phyloP scores from a whole-genome alignment of 352 stramenopile species.

The Globisporangium ultimum region DNA sequence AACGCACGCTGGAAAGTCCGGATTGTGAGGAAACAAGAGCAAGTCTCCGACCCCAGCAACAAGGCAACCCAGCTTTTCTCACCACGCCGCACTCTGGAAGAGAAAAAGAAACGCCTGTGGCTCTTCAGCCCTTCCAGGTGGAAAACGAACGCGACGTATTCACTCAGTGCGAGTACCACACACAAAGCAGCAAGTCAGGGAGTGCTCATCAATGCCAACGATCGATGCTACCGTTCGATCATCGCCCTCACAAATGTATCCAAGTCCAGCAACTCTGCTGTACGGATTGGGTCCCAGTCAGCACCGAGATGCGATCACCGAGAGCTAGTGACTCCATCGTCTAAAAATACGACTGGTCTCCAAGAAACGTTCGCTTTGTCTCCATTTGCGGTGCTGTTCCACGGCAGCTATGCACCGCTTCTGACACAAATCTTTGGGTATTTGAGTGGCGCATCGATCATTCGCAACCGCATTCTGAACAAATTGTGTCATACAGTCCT shows the following conservation, averaged over 20 bases:
- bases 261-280: no score
- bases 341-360: no score
- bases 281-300: background rate
- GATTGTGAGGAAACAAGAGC: slow-evolving; percentile 9
- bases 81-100: slow-evolving; percentile 1
- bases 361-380: background rate
- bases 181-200: background rate
- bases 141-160: background rate
- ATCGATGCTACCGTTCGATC: slow-evolving; percentile 15
- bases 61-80: background rate
- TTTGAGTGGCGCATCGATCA: slow-evolving; percentile 13
- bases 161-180: background rate
- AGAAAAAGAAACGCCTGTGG: slow-evolving; percentile 17
- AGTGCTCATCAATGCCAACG: slow-evolving; percentile 21
- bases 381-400: slow-evolving; percentile 11
- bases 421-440: slow-evolving; percentile 21
- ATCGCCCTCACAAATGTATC: background rate
- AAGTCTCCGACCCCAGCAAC: slow-evolving; percentile 1
- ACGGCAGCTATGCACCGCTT: slow-evolving; percentile 8
- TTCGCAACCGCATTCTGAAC: slow-evolving; percentile 17
- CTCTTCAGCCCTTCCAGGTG: slow-evolving; percentile 20
- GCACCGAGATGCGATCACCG: background rate
- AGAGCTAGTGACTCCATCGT: background rate
- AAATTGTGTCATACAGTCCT: slow-evolving; percentile 13
- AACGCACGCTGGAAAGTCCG: slow-evolving; percentile 19